Evolutionary conservation across 345 rosid genomes (phyloP).

Genomic region (Gynandropsis gynandra): DNA sequence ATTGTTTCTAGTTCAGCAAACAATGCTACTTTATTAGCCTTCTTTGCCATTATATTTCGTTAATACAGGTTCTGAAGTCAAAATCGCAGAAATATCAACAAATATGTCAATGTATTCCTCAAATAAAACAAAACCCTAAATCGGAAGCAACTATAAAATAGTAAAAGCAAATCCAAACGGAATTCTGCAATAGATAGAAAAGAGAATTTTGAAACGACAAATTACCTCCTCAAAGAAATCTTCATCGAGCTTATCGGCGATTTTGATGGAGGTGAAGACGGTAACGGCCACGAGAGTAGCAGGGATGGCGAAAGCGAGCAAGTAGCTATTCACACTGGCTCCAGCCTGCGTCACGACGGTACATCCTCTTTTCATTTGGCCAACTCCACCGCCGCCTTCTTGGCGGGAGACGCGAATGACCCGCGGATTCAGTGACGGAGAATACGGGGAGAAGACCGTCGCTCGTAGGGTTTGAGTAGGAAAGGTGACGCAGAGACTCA

Average conservation of each 20-base stretch:
- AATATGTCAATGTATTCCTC: too few species aligned
- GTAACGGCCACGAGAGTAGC: slow-evolving; percentile 63
- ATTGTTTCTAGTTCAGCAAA: too few species aligned
- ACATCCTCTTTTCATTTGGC: slow-evolving; percentile 27
- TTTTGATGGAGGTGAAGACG: slow-evolving; percentile 47
- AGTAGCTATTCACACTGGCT: slow-evolving; percentile 48
- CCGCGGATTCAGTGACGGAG: slow-evolving; percentile 11
- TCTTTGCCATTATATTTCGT: too few species aligned
- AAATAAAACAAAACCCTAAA: too few species aligned
- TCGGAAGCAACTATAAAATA: too few species aligned
- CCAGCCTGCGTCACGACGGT: slow-evolving; percentile 56
- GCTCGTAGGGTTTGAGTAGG: slow-evolving; percentile 23
- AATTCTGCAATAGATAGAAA: not conserved
- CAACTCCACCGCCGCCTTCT: not conserved
- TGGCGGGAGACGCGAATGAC: slow-evolving; percentile 20
- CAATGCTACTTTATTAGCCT: too few species aligned
- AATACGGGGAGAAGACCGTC: slow-evolving; percentile 14
- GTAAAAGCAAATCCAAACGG: not conserved
- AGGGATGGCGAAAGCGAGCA: slow-evolving; percentile 61
- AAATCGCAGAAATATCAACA: too few species aligned
- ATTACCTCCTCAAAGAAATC: slow-evolving; percentile 72
- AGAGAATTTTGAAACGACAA: not conserved
- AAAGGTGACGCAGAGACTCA: slow-evolving; percentile 37
- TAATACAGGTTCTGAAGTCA: too few species aligned
- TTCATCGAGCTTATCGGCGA: slow-evolving; percentile 65